Percentiles rank a stretch among this genome's conserved stretches.
Evolutionary conservation across 73 alveolate genomes (phyloP).

Genomic region (Urostyla sp.): DNA sequence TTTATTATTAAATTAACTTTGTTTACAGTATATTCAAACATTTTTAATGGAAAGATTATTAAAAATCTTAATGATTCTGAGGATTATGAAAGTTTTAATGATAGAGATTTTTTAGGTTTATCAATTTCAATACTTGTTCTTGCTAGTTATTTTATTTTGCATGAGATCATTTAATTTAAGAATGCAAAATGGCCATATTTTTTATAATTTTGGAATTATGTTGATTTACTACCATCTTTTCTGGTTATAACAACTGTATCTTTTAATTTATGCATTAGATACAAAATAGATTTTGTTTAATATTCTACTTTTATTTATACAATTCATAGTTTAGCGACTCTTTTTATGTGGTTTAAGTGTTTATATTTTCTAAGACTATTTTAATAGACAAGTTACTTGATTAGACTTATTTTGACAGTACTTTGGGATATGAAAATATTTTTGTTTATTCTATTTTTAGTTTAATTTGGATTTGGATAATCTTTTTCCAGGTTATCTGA

Average conservation of each 20-base stretch:
- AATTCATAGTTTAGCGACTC: constrained; percentile 22
- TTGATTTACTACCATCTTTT: constrained; percentile 32
- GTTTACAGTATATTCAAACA: constrained; percentile 15
- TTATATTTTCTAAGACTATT: constrained; percentile 52
- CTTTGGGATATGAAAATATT: constrained; percentile 49
- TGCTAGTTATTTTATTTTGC: constrained; percentile 3
- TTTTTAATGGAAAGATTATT: constrained; percentile 24
- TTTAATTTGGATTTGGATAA: constrained; percentile 59
- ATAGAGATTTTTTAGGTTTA: neutral
- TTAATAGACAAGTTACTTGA: constrained; percentile 33
- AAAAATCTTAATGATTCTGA: neutral
- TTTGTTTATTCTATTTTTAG: constrained; percentile 32
- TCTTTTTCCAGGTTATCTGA: constrained; percentile 44
- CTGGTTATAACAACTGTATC: constrained; percentile 31
- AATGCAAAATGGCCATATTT: constrained; percentile 5
- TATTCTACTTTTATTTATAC: constrained; percentile 11
- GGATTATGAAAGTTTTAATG: neutral
- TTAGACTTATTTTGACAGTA: constrained; percentile 39
- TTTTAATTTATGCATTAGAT: neutral
- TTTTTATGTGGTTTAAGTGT: constrained; percentile 47
- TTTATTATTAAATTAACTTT: constrained; percentile 29
- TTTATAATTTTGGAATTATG: constrained; percentile 18
- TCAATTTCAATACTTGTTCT: neutral
- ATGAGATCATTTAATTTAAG: constrained; percentile 23
- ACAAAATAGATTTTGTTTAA: neutral